Base-by-base conservation (phyloP, 805 yeast species). In the Kluyveromyces siamensis region DNA sequence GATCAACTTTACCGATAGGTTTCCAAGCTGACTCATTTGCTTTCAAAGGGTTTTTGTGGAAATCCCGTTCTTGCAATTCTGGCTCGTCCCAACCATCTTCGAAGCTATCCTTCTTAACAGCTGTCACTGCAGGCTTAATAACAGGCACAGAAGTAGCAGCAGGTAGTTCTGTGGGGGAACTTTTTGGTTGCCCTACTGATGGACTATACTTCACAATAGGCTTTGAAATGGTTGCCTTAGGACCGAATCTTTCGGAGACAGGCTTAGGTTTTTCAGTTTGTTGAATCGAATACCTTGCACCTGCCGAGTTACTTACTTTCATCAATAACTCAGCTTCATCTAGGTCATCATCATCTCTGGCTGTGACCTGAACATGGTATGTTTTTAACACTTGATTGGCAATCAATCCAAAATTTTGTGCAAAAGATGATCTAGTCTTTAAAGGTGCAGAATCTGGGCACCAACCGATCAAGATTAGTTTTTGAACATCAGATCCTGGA, bases 381-480 rank as follows among this genome's bases (percentile, higher is more conserved):
- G 96, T 95, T 56, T 75, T 74, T 60, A 86, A 73, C 18, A 80
- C 72, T 50, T 75, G 80, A 44, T 63, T 63, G 27, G 89, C 79
- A 18, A 86, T 85, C 39, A 82, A 86, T 39, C 87, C 88, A 55
- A 84, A 82, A 66, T 85, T 86, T 51, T 80, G 70, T 27, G 91
- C 89, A 68, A 82, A 86, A 1, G 89, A 81, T 42, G 87, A 76
- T 58, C 88, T 77, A 27, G 83, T 73, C 62, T 82, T 84, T 61
- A 73, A 74, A 54, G 97, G 95, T 19, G 96, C 90, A 49, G 91
- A 87, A 66, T 93, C 98, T 7, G 99, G 99, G 70, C 96, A 87
- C 96, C 96, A 91, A 46, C 97, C 98, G 37, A 93, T 74, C 44
- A 93, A 72, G 33, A 91, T 77, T 55, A 87, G 73, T 72, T 93